Evolutionary conservation across 1,284 basidiomycete genomes (phyloP).

Genomic region (Rhodofomes roseus): DNA sequence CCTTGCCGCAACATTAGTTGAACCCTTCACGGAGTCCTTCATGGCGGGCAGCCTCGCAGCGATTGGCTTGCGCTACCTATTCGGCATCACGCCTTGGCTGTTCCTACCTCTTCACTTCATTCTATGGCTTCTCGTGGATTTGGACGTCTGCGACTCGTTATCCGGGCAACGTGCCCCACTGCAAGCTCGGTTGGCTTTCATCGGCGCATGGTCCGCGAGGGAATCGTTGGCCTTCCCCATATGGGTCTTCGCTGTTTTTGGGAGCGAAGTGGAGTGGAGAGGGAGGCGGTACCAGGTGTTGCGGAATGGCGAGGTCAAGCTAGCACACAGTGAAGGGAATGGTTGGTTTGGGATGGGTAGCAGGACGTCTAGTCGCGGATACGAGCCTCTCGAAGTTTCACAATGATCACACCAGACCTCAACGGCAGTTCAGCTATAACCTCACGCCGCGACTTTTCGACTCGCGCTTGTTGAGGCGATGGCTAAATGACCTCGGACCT

Average conservation of each 20-base stretch:
- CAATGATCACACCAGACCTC: neutral
- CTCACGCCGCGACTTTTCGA: no score
- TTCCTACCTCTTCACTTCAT: slow-evolving; percentile 54
- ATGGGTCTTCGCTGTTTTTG: slow-evolving; percentile 76
- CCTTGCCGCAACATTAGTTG: slow-evolving; percentile 74
- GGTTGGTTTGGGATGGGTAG: slow-evolving; percentile 4
- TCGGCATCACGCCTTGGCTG: slow-evolving; percentile 47
- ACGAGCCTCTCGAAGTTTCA: slow-evolving; percentile 24
- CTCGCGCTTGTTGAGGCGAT: no score
- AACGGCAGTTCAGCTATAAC: no score
- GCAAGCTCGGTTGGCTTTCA: slow-evolving; percentile 52
- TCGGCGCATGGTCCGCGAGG: slow-evolving; percentile 73
- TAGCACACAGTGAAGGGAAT: slow-evolving; percentile 11
- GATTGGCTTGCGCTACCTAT: slow-evolving; percentile 52
- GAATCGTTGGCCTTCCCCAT: slow-evolving; percentile 85
- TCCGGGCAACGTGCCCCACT: slow-evolving; percentile 63
- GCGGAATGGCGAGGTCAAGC: slow-evolving; percentile 60
- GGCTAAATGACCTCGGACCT: no score
- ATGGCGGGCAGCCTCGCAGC: slow-evolving; percentile 64
- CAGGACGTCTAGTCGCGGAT: slow-evolving; percentile 13
- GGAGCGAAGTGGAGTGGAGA: slow-evolving; percentile 82
- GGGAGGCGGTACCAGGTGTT: slow-evolving; percentile 65
- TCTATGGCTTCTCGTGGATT: slow-evolving; percentile 64
- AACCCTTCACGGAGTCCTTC: slow-evolving; percentile 88
- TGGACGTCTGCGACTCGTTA: slow-evolving; percentile 70